Evolutionary conservation across 148 eudicot genomes (phyloP).

Genomic region (Linanthus parryae): DNA sequence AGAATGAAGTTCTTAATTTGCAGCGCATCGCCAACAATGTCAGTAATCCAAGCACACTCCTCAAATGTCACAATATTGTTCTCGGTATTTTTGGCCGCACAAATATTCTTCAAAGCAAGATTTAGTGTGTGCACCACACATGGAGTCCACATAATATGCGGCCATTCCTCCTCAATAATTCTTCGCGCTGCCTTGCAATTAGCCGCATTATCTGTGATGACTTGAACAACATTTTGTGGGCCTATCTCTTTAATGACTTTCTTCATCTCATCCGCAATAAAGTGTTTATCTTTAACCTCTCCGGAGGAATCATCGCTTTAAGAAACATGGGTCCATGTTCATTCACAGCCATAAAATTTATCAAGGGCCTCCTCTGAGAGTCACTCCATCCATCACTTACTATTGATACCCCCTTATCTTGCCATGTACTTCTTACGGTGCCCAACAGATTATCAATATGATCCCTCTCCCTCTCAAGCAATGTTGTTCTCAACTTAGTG

Average conservation of each 20-base stretch:
- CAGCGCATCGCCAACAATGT: too few relatives aligned
- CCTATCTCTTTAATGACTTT: neutral
- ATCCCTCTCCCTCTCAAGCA: constrained; percentile 13
- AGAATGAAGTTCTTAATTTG: too few relatives aligned
- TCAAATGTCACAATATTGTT: too few relatives aligned
- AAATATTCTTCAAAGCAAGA: too few relatives aligned
- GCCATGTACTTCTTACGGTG: constrained; percentile 4
- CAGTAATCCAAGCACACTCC: too few relatives aligned
- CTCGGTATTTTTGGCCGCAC: too few relatives aligned
- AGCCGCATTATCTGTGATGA: neutral
- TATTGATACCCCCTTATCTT: neutral
- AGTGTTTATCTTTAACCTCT: neutral
- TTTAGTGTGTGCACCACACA: too few relatives aligned
- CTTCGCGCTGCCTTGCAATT: too few relatives aligned
- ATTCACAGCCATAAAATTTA: constrained; percentile 14
- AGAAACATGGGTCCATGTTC: neutral
- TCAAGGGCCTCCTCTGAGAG: constrained; percentile 18
- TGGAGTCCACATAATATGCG: too few relatives aligned
- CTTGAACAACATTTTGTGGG: constrained; percentile 3
- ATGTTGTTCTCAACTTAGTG: constrained; percentile 11
- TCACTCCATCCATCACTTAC: constrained; percentile 24
- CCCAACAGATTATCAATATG: constrained; percentile 8
- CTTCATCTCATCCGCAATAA: neutral
- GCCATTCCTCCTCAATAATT: too few relatives aligned
- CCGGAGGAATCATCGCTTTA: neutral